Percentiles rank a stretch among this genome's conserved stretches.
Conservation (phyloP, 2,329 filamentous ascomycete genomes). For the Cercospora sp. region DNA sequence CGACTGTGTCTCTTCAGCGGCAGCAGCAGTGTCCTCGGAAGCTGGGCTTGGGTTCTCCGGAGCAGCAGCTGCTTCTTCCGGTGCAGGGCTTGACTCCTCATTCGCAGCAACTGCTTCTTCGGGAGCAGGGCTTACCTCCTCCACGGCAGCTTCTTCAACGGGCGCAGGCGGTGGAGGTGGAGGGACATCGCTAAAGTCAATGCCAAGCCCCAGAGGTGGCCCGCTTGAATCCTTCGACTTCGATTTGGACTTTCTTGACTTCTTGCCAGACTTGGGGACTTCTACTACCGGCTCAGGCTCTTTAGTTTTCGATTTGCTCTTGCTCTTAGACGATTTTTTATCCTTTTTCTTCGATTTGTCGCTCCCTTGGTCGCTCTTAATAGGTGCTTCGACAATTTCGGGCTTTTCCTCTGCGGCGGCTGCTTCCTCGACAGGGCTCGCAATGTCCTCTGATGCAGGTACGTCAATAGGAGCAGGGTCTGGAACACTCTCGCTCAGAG, state of each 20-base stretch:
- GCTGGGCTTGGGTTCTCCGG: background rate
- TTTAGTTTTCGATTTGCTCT: slow-evolving; percentile 3
- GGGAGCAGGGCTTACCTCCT: background rate
- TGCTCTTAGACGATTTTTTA: slow-evolving; percentile 14
- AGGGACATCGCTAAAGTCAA: slow-evolving; percentile 17
- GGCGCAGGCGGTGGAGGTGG: slow-evolving; percentile 6
- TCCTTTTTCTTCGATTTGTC: slow-evolving; percentile 4
- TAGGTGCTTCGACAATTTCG: background rate
- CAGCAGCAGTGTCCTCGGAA: background rate
- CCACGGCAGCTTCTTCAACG: background rate
- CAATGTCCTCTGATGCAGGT: background rate
- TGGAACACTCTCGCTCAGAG: slow-evolving; percentile 8
- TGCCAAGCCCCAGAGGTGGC: slow-evolving; percentile 21
- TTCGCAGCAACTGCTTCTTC: background rate
- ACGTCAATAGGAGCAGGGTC: slow-evolving; percentile 2
- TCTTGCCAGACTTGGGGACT: slow-evolving; percentile 18
- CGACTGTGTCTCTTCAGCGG: background rate
- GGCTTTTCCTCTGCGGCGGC: background rate
- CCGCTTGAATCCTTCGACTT: slow-evolving; percentile 6
- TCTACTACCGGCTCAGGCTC: background rate
- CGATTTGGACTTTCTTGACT: slow-evolving; percentile 18
- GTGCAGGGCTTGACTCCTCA: background rate
- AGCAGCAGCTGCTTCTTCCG: background rate
- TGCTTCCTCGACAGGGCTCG: background rate
- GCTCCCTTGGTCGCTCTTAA: background rate